Evolutionary conservation across 345 rosid genomes (phyloP).

Genomic region (Mercurialis annua): DNA sequence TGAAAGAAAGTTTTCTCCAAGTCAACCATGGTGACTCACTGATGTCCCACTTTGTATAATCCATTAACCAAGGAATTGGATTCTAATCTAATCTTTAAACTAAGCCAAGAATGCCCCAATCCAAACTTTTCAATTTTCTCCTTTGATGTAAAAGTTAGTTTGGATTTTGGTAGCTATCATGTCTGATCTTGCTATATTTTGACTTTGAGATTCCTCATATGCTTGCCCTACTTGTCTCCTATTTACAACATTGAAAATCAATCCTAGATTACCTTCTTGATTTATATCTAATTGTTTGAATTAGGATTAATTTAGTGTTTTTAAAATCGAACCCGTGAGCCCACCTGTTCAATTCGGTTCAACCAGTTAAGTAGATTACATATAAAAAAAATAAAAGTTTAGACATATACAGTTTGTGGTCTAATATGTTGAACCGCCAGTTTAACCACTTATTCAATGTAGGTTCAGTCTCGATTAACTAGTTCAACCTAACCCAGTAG

Average conservation of each 20-base stretch:
- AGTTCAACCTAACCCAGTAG: too few relatives aligned
- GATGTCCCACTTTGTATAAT: slow-evolving; percentile 11
- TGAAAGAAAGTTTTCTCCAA: slow-evolving; percentile 15
- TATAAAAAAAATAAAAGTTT: too few relatives aligned
- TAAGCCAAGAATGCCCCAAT: background rate
- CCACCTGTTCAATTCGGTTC: too few relatives aligned
- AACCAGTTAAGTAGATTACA: too few relatives aligned
- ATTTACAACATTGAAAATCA: background rate
- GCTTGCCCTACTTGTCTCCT: slow-evolving; percentile 40
- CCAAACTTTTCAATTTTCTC: slow-evolving; percentile 14
- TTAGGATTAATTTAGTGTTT: too few relatives aligned
- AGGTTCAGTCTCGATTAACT: too few relatives aligned
- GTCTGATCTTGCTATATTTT: slow-evolving; percentile 41
- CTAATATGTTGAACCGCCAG: too few relatives aligned
- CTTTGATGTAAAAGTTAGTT: slow-evolving; percentile 34
- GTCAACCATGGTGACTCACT: slow-evolving; percentile 44
- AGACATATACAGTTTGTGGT: too few relatives aligned
- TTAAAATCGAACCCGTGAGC: too few relatives aligned
- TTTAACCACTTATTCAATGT: too few relatives aligned
- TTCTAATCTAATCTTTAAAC: background rate
- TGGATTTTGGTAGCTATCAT: slow-evolving; percentile 40
- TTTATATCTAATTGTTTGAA: too few relatives aligned
- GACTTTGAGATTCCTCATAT: slow-evolving; percentile 25
- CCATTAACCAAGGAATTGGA: slow-evolving; percentile 6
- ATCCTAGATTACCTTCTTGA: background rate